Percentiles rank a stretch among this genome's conserved stretches.
phyloP scores from a whole-genome alignment of 768 basidiomycete species.

The Lyophyllum semitale region DNA sequence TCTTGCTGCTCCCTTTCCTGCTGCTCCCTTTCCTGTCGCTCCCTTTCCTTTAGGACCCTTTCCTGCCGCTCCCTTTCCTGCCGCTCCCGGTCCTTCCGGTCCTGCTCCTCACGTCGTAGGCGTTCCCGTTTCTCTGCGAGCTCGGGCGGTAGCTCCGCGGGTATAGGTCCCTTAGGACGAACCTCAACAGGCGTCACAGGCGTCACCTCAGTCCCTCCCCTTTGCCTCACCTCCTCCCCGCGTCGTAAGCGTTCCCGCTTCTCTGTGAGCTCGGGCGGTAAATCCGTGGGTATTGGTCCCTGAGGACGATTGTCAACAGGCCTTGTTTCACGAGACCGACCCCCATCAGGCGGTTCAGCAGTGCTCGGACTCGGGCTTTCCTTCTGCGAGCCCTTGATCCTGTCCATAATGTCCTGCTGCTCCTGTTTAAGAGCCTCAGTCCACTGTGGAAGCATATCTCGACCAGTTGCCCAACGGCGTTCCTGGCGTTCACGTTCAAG shows the following conservation, averaged over 20 bases:
- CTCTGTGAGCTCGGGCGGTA: constrained; percentile 4
- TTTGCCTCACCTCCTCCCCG: constrained; percentile 2
- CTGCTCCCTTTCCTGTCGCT: not conserved
- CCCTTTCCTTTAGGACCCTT: not conserved
- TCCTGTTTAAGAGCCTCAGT: constrained; percentile 32
- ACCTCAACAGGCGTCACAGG: not conserved
- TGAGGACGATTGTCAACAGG: not conserved
- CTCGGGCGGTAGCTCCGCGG: not conserved
- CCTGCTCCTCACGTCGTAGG: constrained; percentile 8
- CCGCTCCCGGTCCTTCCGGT: not conserved
- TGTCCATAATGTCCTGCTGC: constrained; percentile 47
- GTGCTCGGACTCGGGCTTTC: constrained; percentile 5
- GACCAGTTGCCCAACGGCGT: constrained; percentile 48
- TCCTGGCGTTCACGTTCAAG: constrained; percentile 52
- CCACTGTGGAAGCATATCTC: constrained; percentile 28
- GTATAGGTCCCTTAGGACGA: constrained; percentile 2
- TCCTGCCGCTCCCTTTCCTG: not conserved
- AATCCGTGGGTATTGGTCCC: not conserved
- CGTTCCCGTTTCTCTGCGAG: constrained; percentile 7
- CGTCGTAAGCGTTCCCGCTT: constrained; percentile 8
- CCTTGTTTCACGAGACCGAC: not conserved
- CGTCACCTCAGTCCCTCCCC: not conserved
- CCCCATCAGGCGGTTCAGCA: constrained; percentile 1
- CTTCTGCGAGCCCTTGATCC: constrained; percentile 33
- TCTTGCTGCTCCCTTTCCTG: not conserved